phyloP scores from a whole-genome alignment of 768 basidiomycete species.

The Pluteus cervinus region DNA sequence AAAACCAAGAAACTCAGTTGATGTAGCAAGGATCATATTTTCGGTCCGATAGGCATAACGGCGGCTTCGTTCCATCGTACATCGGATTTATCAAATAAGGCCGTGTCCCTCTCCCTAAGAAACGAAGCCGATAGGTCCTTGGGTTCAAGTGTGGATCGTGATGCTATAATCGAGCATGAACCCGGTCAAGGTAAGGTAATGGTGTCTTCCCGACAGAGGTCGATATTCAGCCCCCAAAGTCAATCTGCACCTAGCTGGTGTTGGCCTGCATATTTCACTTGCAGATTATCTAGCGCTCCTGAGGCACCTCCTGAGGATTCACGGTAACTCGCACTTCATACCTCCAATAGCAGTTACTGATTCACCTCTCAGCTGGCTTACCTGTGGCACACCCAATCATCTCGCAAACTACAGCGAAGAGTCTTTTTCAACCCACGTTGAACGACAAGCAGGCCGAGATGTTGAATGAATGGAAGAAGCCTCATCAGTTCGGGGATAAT shows the following conservation, averaged over 20 bases:
- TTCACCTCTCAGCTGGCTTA: slow-evolving; percentile 13
- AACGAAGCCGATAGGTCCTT: slow-evolving; percentile 13
- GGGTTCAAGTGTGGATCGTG: slow-evolving; percentile 11
- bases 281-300: slow-evolving; percentile 24
- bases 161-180: slow-evolving; percentile 19
- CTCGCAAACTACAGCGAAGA: slow-evolving; percentile 11
- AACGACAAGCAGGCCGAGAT: slow-evolving; percentile 11
- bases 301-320: slow-evolving; percentile 24
- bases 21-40: slow-evolving; percentile 18
- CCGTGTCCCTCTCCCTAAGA: slow-evolving; percentile 16
- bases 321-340: slow-evolving; percentile 11
- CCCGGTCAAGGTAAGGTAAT: slow-evolving; percentile 15
- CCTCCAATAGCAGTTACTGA: neutral
- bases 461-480: slow-evolving; percentile 12
- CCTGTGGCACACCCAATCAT: slow-evolving; percentile 16
- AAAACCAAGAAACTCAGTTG: neutral
- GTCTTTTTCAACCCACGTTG: slow-evolving; percentile 22
- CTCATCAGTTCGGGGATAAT: slow-evolving; percentile 10
- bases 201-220: neutral
- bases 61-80: slow-evolving; percentile 21
- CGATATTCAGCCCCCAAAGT: slow-evolving; percentile 10
- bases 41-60: slow-evolving; percentile 21
- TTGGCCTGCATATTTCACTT: slow-evolving; percentile 20
- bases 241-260: slow-evolving; percentile 19
- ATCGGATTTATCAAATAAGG: slow-evolving; percentile 13